Percentiles rank a stretch among this genome's conserved stretches.
Evolutionary conservation across 1,284 basidiomycete genomes (phyloP).

Genomic region (Limonomyces culmigenus): DNA sequence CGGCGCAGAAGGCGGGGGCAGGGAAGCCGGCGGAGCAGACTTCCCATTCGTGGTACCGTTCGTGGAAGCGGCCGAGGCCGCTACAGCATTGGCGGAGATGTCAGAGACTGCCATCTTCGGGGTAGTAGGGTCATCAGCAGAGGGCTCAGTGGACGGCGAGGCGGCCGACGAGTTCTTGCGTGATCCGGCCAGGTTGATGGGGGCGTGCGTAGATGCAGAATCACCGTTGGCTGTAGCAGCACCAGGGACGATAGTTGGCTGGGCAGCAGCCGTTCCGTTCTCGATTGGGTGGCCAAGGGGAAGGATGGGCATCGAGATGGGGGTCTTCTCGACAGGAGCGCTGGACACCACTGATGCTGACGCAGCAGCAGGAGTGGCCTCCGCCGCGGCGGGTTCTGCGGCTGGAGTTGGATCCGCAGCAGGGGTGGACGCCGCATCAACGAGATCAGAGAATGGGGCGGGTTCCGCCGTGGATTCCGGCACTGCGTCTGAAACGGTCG

Average conservation of each 20-base stretch:
- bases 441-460: not conserved
- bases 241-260: conserved; percentile 3
- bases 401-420: not conserved
- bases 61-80: conserved; percentile 3
- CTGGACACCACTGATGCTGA: no score
- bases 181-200: conserved; percentile 4
- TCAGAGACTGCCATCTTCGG: not conserved
- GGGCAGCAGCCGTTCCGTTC: not conserved
- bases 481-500: no score
- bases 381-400: not conserved
- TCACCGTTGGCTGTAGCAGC: conserved; percentile 2
- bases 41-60: conserved; percentile 1
- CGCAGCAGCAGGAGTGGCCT: not conserved
- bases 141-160: not conserved
- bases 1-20: no score
- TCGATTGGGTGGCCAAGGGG: not conserved
- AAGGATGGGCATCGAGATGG: not conserved
- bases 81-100: not conserved
- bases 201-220: conserved; percentile 5
- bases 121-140: conserved; percentile 3
- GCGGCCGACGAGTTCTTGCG: conserved; percentile 1
- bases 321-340: no score
- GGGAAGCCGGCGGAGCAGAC: not conserved
- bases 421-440: not conserved
- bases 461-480: conserved; percentile 1